A percentile compares a stretch with the other conserved stretches of the same genome.
These are phyloP conservation scores for Rhodotorula sp. DNA, from an alignment of 1,284 basidiomycete species.

Conservation along the genomic window DNA sequence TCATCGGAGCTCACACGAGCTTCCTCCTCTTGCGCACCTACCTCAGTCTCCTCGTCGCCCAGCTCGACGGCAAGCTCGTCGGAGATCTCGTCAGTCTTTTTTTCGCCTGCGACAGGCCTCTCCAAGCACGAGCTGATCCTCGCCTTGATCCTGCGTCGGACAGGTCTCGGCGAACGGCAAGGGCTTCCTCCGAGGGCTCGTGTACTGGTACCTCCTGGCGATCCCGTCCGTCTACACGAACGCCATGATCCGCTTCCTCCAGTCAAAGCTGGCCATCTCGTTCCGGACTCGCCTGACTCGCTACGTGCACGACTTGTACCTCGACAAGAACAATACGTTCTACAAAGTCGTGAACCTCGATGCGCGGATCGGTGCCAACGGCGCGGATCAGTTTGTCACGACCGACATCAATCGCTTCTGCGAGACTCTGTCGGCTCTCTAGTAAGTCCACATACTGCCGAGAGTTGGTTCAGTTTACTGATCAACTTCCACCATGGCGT, in stretches of 20 bases:
- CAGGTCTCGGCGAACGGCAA: slow-evolving; percentile 75
- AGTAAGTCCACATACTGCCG: slow-evolving; percentile 59
- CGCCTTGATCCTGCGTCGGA: neutral
- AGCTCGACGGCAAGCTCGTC: slow-evolving; percentile 85
- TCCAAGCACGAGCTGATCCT: neutral
- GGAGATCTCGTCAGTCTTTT: slow-evolving; percentile 65
- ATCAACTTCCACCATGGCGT: neutral
- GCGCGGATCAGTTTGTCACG: slow-evolving; percentile 63
- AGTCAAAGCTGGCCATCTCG: slow-evolving; percentile 80
- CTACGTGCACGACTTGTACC: slow-evolving; percentile 89
- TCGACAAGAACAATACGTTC: slow-evolving; percentile 61
- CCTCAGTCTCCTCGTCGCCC: slow-evolving; percentile 80
- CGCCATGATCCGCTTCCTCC: slow-evolving; percentile 75
- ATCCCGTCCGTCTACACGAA: slow-evolving; percentile 95
- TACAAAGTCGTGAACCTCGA: slow-evolving; percentile 55
- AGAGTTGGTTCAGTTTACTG: neutral
- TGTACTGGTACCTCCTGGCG: slow-evolving; percentile 84
- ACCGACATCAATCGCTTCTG: slow-evolving; percentile 90
- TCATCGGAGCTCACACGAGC: slow-evolving; percentile 75
- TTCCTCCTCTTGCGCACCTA: slow-evolving; percentile 86
- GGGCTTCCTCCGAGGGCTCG: slow-evolving; percentile 79
- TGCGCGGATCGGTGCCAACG: slow-evolving; percentile 40
- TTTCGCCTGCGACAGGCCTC: neutral
- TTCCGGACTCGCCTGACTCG: slow-evolving; percentile 84
- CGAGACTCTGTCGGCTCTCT: slow-evolving; percentile 79